phyloP scores from a whole-genome alignment of 441 rosid species.

The Jatropha podagrica region DNA sequence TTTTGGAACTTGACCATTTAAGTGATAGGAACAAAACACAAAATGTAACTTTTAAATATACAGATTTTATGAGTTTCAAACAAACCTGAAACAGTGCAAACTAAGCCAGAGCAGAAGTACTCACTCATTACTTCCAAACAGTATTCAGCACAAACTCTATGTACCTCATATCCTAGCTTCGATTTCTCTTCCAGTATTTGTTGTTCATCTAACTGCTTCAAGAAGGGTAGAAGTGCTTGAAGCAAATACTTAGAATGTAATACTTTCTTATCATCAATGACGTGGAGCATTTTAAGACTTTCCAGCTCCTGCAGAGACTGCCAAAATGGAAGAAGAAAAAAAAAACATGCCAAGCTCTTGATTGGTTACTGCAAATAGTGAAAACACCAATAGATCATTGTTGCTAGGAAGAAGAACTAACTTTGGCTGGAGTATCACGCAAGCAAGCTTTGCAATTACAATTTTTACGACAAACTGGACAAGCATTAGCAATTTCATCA shows the following conservation, averaged over 20 bases:
- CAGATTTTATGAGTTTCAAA: not conserved
- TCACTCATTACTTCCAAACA: not conserved
- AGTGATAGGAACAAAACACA: not conserved
- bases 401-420: conserved; percentile 20
- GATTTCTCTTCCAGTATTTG: conserved; percentile 42
- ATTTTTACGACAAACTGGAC: conserved; percentile 58
- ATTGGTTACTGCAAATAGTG: conserved; percentile 4
- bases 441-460: conserved; percentile 75
- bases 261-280: conserved; percentile 18
- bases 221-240: conserved; percentile 39
- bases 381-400: not conserved
- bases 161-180: conserved; percentile 50
- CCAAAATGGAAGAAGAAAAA: not conserved
- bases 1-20: not conserved
- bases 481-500: conserved; percentile 46
- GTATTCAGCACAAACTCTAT: not conserved
- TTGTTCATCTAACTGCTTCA: conserved; percentile 39
- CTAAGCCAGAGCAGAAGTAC: not conserved
- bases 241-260: conserved; percentile 36
- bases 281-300: not conserved
- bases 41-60: not conserved
- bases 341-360: not conserved
- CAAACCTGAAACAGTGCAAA: not conserved
- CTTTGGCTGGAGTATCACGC: conserved; percentile 38
- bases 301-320: conserved; percentile 17